A percentile compares a stretch with the other conserved stretches of the same genome.
Conservation (phyloP, 2,329 filamentous ascomycete species). For the Aspergillus ibericus region DNA sequence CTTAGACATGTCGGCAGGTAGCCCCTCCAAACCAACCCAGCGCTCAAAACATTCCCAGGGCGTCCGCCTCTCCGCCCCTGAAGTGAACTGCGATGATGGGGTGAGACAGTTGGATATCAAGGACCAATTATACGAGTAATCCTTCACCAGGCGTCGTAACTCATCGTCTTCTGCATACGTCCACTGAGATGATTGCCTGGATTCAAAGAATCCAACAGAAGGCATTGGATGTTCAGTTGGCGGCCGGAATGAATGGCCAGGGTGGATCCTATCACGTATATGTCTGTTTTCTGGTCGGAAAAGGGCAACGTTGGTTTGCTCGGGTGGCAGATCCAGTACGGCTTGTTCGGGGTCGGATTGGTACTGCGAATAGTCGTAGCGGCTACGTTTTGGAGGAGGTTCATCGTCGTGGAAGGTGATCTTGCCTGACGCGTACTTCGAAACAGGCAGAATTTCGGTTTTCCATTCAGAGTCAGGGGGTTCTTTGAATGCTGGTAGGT, state of each 20-base stretch:
- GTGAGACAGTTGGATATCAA: slow-evolving; percentile 81
- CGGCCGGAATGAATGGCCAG: slow-evolving; percentile 87
- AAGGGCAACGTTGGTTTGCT: slow-evolving; percentile 75
- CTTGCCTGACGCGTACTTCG: slow-evolving; percentile 80
- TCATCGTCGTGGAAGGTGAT: slow-evolving; percentile 67
- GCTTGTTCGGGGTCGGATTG: slow-evolving; percentile 62
- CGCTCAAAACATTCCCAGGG: slow-evolving; percentile 99
- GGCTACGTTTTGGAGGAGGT: slow-evolving; percentile 72
- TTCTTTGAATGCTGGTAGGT: slow-evolving; percentile 57
- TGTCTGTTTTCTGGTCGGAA: slow-evolving; percentile 88
- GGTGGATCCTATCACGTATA: slow-evolving; percentile 85
- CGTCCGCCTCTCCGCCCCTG: slow-evolving; percentile 83
- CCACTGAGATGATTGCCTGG: slow-evolving; percentile 85
- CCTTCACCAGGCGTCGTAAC: slow-evolving; percentile 77
- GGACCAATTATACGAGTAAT: slow-evolving; percentile 98
- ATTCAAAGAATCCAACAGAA: slow-evolving; percentile 84
- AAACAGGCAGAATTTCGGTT: slow-evolving; percentile 76
- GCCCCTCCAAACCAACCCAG: slow-evolving; percentile 87
- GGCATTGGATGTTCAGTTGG: slow-evolving; percentile 93
- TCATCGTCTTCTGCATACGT: slow-evolving; percentile 87
- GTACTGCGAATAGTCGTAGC: slow-evolving; percentile 79
- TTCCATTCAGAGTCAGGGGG: slow-evolving; percentile 73
- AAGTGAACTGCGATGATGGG: slow-evolving; percentile 73
- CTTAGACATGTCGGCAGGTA: slow-evolving; percentile 91
- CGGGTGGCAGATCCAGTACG: slow-evolving; percentile 59